These are phyloP conservation scores for Clitoria ternatea DNA, from an alignment of 306 rosid genomes.

Conservation along the genomic window DNA sequence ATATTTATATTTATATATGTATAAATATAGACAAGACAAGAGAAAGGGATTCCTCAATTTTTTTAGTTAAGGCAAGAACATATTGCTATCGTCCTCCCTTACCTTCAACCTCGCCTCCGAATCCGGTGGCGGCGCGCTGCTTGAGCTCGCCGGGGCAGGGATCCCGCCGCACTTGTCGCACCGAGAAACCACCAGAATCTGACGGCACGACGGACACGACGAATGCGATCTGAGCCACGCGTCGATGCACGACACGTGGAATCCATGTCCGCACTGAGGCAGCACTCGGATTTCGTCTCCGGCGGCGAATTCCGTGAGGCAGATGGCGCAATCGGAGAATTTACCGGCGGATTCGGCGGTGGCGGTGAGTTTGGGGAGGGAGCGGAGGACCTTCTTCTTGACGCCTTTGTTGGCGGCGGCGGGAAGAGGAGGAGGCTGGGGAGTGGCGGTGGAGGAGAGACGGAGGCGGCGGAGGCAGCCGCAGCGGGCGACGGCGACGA, in stretches of 20 bases:
- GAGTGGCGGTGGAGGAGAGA: background rate
- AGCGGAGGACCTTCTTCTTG: conserved; percentile 63
- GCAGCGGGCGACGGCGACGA: conserved; percentile 69
- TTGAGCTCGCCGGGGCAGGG: conserved; percentile 38
- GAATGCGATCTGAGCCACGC: conserved; percentile 84
- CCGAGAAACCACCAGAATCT: conserved; percentile 47
- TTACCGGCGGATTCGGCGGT: conserved; percentile 42
- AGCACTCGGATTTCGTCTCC: conserved; percentile 75
- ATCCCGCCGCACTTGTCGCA: conserved; percentile 75
- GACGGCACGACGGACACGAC: conserved; percentile 80
- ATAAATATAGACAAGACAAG: conserved; percentile 15
- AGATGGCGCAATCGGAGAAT: conserved; percentile 72
- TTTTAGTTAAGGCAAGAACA: conserved; percentile 51
- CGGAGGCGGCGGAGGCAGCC: conserved; percentile 68
- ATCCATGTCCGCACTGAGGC: conserved; percentile 77
- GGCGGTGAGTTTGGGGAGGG: conserved; percentile 68
- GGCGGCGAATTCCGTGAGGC: conserved; percentile 52
- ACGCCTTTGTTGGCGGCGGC: conserved; percentile 64
- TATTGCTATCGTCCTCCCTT: conserved; percentile 37
- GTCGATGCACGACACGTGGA: conserved; percentile 72
- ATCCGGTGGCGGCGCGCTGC: conserved; percentile 20
- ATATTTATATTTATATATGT: background rate
- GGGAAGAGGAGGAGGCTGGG: conserved; percentile 20
- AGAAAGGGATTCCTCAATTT: conserved; percentile 2
- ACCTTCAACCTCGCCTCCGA: conserved; percentile 44